Conservation (phyloP, 148 eudicot genomes). For the Heliosperma pusillum region DNA sequence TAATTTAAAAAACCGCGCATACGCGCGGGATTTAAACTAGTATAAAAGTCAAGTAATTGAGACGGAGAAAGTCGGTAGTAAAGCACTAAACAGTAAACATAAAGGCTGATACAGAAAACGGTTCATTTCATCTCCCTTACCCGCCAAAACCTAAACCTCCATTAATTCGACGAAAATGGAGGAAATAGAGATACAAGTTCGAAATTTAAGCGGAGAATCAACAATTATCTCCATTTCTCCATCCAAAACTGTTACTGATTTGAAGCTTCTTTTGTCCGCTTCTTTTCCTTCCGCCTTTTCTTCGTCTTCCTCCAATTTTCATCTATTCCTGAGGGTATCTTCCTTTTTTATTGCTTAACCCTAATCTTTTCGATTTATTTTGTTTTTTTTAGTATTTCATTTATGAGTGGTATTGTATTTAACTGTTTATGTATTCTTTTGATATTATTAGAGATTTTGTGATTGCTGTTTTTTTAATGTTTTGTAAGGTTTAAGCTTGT, state of each 20-base stretch:
- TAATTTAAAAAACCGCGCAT: no score
- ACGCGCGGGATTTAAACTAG: no score
- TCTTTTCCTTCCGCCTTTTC: constrained; percentile 48
- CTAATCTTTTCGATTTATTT: background rate
- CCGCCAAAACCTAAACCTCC: constrained; percentile 27
- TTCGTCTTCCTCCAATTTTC: constrained; percentile 54
- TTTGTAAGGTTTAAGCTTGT: background rate
- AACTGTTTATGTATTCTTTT: background rate
- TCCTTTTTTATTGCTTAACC: background rate
- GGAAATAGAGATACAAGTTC: constrained; percentile 40
- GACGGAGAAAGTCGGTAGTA: no score
- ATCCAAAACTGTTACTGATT: constrained; percentile 41
- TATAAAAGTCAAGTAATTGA: no score
- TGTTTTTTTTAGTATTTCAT: background rate
- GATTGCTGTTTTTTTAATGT: background rate
- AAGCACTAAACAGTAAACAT: no score
- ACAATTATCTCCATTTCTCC: constrained; percentile 39
- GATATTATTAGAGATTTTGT: background rate
- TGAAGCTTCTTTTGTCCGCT: constrained; percentile 50
- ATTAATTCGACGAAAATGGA: background rate
- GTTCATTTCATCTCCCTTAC: constrained; percentile 3
- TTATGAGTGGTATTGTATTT: background rate
- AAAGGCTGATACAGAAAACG: no score
- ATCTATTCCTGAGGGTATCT: constrained; percentile 63
- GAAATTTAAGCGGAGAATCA: constrained; percentile 75